Percentiles rank a stretch among this genome's conserved stretches.
Evolutionary conservation across 2,329 filamentous ascomycete species (phyloP).

Genomic region (Hymenoscyphus albidus): DNA sequence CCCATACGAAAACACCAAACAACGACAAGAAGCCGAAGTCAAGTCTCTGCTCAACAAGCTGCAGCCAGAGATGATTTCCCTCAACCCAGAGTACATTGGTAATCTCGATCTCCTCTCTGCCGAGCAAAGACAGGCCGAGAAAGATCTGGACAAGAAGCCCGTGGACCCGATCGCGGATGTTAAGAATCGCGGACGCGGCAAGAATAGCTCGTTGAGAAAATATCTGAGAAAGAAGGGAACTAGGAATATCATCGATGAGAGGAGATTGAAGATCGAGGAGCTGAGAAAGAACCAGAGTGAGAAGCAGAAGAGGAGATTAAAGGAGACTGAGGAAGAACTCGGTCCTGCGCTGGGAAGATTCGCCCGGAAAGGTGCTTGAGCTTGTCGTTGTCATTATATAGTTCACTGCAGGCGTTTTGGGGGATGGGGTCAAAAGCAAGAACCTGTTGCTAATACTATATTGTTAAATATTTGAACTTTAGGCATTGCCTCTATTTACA

Average conservation of each 20-base stretch:
- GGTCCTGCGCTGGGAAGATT: conserved; percentile 86
- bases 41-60: conserved; percentile 89
- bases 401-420: conserved; percentile 5
- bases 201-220: conserved; percentile 84
- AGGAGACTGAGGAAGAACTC: conserved; percentile 67
- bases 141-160: conserved; percentile 70
- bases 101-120: conserved; percentile 79
- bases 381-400: background rate
- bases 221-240: conserved; percentile 88
- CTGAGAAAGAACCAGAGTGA: conserved; percentile 67
- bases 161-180: conserved; percentile 57
- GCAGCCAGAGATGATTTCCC: conserved; percentile 91
- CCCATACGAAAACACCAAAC: conserved; percentile 89
- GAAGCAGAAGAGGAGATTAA: conserved; percentile 62
- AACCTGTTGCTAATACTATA: conserved; percentile 8
- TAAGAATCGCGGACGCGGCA: conserved; percentile 76
- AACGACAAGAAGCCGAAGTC: conserved; percentile 90
- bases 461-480: background rate
- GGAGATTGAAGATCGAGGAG: conserved; percentile 80
- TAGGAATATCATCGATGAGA: conserved; percentile 95
- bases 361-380: conserved; percentile 56
- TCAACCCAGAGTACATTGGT: conserved; percentile 89
- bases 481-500: background rate
- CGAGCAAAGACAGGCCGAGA: conserved; percentile 71
- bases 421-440: conserved; percentile 1